Evolutionary conservation across 495 filamentous ascomycete species (phyloP), one percentile per base, ranked within the genome.

Genomic region (Penicillium riverlandense): DNA sequence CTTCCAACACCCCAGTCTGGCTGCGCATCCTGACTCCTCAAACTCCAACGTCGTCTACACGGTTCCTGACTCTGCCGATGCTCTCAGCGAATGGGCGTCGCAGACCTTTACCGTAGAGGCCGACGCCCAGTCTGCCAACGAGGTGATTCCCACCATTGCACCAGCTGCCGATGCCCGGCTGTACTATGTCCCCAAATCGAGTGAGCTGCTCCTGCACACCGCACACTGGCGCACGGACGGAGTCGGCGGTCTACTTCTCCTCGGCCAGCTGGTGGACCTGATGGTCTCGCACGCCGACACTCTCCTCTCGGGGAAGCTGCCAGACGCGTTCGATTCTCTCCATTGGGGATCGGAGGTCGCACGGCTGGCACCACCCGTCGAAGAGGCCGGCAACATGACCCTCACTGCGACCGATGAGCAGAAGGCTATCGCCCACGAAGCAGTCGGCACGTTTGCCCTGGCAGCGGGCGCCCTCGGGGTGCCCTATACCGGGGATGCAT

Each of bases 221-320:
- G 47, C 62, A 16, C 64, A 65, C 42, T 65, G 64, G 60, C 55
- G 54, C 7, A 64, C 48, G 9, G 64, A 67, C 31, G 60, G 60
- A n/a, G 29, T 50, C 16, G 60, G 62, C 16, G 50, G 45, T 1
- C 37, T 66, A 2, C 57, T 54, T 1, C 61, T 64, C 11, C 48
- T 63, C 9, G 46, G 54, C 34, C 53, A 57, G n/a, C 51, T 58
- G 13, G 39, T 50, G n/a, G 45, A 56, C 28, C 35, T 39, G 36
- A 41, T 40, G 38, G 28, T 37, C 39, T 41, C 30, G 36, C 53
- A 38, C 49, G 42, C 53, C 12, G 15, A 48, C 35, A 35, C 34
- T 7, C 32, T 61, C 11, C 45, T 52, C 31, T 38, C 27, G 28
- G 35, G 29, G 28, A 44, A 31, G 35, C 42, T 38, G 35, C 35